Percentiles rank a stretch among this genome's conserved stretches.
Conservation (phyloP, 176 grass and related monocot genomes). For the Aegilops sharonensis region DNA sequence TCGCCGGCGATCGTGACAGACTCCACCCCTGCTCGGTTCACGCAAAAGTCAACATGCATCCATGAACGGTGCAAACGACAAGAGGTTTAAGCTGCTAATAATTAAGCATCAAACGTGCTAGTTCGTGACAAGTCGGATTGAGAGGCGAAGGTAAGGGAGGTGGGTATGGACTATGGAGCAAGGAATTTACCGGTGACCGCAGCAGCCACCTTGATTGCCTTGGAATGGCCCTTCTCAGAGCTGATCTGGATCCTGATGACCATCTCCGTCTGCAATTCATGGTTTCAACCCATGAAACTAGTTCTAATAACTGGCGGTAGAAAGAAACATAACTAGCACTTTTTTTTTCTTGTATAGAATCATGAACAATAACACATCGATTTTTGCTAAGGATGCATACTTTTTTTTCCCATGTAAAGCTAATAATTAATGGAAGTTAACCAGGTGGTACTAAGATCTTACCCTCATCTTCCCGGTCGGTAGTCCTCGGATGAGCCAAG, state of each 20-base stretch:
- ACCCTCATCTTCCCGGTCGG: slow-evolving; percentile 26
- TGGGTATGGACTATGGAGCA: no score
- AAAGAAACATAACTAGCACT: background rate
- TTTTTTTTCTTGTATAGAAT: no score
- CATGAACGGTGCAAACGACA: background rate
- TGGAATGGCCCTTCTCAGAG: slow-evolving; percentile 37
- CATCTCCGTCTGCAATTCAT: slow-evolving; percentile 45
- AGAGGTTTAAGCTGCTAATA: background rate
- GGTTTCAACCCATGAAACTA: background rate
- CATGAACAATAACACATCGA: no score
- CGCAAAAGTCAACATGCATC: background rate
- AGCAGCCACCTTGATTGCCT: slow-evolving; percentile 53
- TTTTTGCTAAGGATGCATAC: no score
- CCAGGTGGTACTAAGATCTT: background rate
- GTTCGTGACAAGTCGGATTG: background rate
- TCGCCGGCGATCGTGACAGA: slow-evolving; percentile 44
- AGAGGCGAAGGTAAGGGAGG: background rate
- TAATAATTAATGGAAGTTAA: no score
- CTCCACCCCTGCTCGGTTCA: slow-evolving; percentile 29
- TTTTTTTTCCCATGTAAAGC: no score
- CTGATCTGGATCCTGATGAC: slow-evolving; percentile 35
- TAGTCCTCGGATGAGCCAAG: background rate
- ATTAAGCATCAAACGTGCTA: background rate
- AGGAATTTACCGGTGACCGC: slow-evolving; percentile 24
- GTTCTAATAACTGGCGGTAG: background rate